These are phyloP conservation scores for Diaporthe ilicicola DNA, from an alignment of 2,329 filamentous ascomycete genomes.

Conservation along the genomic window DNA sequence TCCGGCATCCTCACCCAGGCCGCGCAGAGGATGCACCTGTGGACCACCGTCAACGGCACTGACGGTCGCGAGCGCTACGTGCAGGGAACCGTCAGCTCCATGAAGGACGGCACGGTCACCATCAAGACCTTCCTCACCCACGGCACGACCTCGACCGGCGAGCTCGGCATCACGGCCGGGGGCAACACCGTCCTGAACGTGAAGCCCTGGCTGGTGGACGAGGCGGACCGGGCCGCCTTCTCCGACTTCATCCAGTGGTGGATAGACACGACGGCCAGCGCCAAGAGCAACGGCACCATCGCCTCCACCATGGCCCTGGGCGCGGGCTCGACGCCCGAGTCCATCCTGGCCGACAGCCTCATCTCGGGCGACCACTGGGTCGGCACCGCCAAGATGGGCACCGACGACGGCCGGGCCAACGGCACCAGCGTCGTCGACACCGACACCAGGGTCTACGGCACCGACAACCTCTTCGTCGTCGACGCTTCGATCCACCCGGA, in stretches of 20 bases:
- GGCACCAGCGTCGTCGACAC: slow-evolving; percentile 64
- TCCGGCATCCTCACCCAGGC: slow-evolving; percentile 39
- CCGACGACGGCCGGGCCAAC: slow-evolving; percentile 56
- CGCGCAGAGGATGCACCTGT: slow-evolving; percentile 37
- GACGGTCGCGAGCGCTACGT: slow-evolving; percentile 39
- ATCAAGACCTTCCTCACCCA: slow-evolving; percentile 39
- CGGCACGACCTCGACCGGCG: slow-evolving; percentile 37
- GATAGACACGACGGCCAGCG: slow-evolving; percentile 27
- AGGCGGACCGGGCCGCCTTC: slow-evolving; percentile 36
- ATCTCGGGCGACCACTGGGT: slow-evolving; percentile 30
- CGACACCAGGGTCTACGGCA: slow-evolving; percentile 66
- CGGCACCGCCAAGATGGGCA: slow-evolving; percentile 64
- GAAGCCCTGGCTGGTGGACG: slow-evolving; percentile 37
- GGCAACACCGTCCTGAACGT: slow-evolving; percentile 38
- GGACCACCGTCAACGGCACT: slow-evolving; percentile 36
- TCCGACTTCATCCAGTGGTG: slow-evolving; percentile 30
- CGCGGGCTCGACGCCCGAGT: neutral
- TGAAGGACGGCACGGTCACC: slow-evolving; percentile 34
- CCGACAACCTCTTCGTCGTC: slow-evolving; percentile 68
- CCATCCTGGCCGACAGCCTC: slow-evolving; percentile 15
- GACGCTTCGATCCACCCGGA: slow-evolving; percentile 72
- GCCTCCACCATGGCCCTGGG: slow-evolving; percentile 13
- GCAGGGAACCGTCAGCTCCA: slow-evolving; percentile 37
- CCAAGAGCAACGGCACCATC: neutral
- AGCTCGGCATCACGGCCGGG: slow-evolving; percentile 36